Evolutionary conservation across 1,284 basidiomycete genomes (phyloP).

Genomic region (Somion occarium): DNA sequence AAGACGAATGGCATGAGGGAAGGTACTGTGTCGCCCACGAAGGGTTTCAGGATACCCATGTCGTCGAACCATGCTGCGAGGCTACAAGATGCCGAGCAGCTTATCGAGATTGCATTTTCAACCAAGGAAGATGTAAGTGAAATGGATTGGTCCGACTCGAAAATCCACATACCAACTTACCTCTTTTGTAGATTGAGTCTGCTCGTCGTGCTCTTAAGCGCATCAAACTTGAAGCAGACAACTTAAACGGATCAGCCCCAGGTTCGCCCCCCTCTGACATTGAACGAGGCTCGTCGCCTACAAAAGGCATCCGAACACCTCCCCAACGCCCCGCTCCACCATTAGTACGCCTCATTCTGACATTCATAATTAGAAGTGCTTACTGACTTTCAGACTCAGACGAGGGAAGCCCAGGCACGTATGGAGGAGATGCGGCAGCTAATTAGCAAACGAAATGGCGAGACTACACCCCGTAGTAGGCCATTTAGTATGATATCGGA

Average conservation of each 20-base stretch:
- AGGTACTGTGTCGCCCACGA: slow-evolving; percentile 38
- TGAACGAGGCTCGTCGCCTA: slow-evolving; percentile 43
- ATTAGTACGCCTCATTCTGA: too few relatives aligned
- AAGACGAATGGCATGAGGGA: neutral
- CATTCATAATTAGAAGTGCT: too few relatives aligned
- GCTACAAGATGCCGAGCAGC: slow-evolving; percentile 35
- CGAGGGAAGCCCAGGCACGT: slow-evolving; percentile 64
- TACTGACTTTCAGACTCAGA: too few relatives aligned
- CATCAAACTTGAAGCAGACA: slow-evolving; percentile 51
- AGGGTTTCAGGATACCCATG: slow-evolving; percentile 20
- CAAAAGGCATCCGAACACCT: slow-evolving; percentile 42
- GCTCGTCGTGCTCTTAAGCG: slow-evolving; percentile 64
- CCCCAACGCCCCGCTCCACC: slow-evolving; percentile 29
- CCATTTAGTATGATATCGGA: slow-evolving; percentile 28
- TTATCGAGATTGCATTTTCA: slow-evolving; percentile 46
- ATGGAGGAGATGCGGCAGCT: slow-evolving; percentile 75
- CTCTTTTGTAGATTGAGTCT: slow-evolving; percentile 50
- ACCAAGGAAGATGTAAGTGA: slow-evolving; percentile 63
- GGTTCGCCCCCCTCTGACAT: slow-evolving; percentile 10
- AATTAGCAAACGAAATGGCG: slow-evolving; percentile 56
- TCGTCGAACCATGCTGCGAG: slow-evolving; percentile 12
- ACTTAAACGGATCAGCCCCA: neutral
- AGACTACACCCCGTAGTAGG: slow-evolving; percentile 44
- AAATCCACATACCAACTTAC: slow-evolving; percentile 3
- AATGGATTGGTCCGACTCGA: neutral